phyloP scores from a whole-genome alignment of 2,329 filamentous ascomycete species.

The Verruconis gallopava region DNA sequence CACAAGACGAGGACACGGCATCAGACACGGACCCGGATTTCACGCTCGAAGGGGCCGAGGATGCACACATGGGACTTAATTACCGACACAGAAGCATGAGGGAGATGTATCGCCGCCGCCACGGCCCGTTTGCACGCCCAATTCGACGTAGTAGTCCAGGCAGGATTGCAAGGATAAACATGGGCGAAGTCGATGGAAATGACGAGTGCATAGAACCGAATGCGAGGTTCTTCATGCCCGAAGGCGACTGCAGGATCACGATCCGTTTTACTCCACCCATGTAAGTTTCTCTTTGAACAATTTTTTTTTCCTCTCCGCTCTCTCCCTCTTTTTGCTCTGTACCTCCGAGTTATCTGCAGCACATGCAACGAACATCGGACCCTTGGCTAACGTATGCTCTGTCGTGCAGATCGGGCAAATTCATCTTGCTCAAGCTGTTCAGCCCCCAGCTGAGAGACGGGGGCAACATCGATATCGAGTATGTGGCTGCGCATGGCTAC shows the following conservation, averaged over 20 bases:
- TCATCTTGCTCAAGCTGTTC: conserved; percentile 84
- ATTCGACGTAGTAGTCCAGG: conserved; percentile 21
- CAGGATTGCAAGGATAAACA: conserved; percentile 20
- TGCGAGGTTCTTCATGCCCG: conserved; percentile 72
- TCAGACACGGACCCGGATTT: too few species aligned
- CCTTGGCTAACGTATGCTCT: too few species aligned
- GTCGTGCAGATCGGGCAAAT: conserved; percentile 62
- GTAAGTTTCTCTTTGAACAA: conserved; percentile 30
- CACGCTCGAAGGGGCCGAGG: too few species aligned
- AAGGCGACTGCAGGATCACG: conserved; percentile 71
- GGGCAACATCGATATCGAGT: conserved; percentile 80
- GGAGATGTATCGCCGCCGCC: not conserved
- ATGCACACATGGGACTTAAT: not conserved
- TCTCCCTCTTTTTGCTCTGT: too few species aligned
- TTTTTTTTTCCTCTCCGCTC: too few species aligned
- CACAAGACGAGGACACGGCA: too few species aligned
- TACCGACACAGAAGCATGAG: conserved; percentile 6
- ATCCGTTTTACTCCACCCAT: conserved; percentile 76
- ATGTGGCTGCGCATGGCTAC: conserved; percentile 69
- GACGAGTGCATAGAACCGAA: conserved; percentile 49
- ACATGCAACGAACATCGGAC: not conserved
- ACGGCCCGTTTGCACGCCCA: conserved; percentile 13
- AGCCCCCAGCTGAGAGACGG: conserved; percentile 52
- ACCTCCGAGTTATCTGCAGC: too few species aligned
- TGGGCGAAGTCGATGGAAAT: conserved; percentile 12